A percentile compares a stretch with the other conserved stretches of the same genome.
phyloP scores from a whole-genome alignment of 208 protist species.

The Trichomonas vaginalis region DNA sequence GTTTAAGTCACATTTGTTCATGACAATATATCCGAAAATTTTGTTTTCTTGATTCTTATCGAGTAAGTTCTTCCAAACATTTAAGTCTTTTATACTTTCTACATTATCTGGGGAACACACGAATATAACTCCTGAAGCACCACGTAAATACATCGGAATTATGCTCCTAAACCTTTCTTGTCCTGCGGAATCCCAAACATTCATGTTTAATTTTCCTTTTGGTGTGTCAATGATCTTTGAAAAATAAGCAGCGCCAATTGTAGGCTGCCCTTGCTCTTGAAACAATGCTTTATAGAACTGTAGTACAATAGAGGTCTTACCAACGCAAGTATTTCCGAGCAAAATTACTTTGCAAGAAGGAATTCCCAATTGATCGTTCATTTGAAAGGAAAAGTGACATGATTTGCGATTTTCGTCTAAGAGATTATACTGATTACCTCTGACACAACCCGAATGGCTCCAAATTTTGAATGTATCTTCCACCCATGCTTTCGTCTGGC shows the following conservation, averaged over 20 bases:
- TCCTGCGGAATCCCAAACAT: not conserved
- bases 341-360: not conserved
- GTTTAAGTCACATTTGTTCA: not conserved
- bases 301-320: not conserved
- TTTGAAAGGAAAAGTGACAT: too few species aligned
- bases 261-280: not conserved
- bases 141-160: conserved; percentile 6
- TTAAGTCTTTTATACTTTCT: not conserved
- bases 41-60: not conserved
- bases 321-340: not conserved
- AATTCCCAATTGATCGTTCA: not conserved
- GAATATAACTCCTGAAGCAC: not conserved
- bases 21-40: not conserved
- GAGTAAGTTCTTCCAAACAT: not conserved
- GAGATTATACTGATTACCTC: too few species aligned
- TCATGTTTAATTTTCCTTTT: not conserved
- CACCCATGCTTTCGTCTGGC: too few species aligned
- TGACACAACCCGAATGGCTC: too few species aligned
- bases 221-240: not conserved
- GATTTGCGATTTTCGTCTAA: too few species aligned
- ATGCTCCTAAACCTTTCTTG: not conserved
- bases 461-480: too few species aligned
- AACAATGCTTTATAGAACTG: not conserved
- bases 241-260: not conserved
- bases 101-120: not conserved